phyloP scores from a whole-genome alignment of 331 rosid species.

The Cucumis variabilis region DNA sequence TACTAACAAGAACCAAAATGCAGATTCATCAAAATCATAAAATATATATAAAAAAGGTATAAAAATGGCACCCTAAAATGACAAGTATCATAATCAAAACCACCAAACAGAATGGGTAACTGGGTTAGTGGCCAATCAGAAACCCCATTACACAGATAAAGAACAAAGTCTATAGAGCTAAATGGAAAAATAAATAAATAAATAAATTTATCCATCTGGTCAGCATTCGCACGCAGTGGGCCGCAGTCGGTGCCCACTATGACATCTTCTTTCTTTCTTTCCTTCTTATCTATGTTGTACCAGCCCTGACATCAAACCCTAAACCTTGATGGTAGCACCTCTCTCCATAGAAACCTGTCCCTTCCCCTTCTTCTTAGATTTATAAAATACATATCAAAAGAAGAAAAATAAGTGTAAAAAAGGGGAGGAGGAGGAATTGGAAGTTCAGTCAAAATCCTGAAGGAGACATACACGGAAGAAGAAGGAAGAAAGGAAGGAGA shows the following conservation, averaged over 20 bases:
- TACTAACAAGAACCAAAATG: background rate
- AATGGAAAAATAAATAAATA: background rate
- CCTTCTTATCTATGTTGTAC: background rate
- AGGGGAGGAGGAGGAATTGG: too few species aligned
- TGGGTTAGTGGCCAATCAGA: background rate
- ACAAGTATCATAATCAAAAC: background rate
- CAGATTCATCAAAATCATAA: background rate
- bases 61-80: background rate
- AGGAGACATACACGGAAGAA: too few species aligned
- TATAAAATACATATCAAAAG: too few species aligned
- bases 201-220: background rate
- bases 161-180: background rate
- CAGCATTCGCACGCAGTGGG: slow-evolving; percentile 46
- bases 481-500: too few species aligned
- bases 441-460: too few species aligned
- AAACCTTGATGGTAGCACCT: too few species aligned
- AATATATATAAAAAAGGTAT: background rate
- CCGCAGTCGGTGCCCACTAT: slow-evolving; percentile 45
- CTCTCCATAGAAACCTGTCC: too few species aligned
- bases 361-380: too few species aligned
- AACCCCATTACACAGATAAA: background rate
- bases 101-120: background rate
- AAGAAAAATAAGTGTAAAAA: too few species aligned
- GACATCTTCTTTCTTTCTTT: background rate
- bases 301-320: too few species aligned